Evolutionary conservation across 352 stramenopile genomes (phyloP).

Genomic region (Globisporangium apiculatum): DNA sequence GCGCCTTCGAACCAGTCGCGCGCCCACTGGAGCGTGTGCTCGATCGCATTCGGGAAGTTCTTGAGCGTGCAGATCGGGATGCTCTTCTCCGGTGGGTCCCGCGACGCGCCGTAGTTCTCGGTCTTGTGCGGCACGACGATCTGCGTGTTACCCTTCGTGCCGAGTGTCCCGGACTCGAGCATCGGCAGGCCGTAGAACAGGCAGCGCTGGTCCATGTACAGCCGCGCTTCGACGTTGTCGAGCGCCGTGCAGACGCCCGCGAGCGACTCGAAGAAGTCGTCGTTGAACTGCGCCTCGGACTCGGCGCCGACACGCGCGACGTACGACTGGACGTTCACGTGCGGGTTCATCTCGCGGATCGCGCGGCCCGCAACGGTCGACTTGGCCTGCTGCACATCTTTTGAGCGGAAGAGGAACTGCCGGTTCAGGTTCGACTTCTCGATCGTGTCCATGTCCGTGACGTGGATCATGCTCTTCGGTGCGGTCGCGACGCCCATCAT

Average conservation of each 20-base stretch:
- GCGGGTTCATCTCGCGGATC: slow-evolving; percentile 94
- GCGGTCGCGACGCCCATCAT: slow-evolving; percentile 96
- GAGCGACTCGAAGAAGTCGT: slow-evolving; percentile 96
- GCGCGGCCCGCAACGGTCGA: slow-evolving; percentile 90
- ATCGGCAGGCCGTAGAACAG: slow-evolving; percentile 96
- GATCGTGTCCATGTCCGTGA: slow-evolving; percentile 99
- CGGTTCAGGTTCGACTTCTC: slow-evolving; percentile 98
- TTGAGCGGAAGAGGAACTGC: slow-evolving; percentile 98
- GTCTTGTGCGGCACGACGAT: slow-evolving; percentile 88
- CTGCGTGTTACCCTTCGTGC: slow-evolving; percentile 98
- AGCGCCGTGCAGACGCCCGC: slow-evolving; percentile 96
- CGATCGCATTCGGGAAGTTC: slow-evolving; percentile 99
- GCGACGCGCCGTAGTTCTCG: slow-evolving; percentile 96
- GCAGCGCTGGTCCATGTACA: slow-evolving; percentile 97
- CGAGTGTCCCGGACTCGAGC: slow-evolving; percentile 98
- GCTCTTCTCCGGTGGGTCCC: slow-evolving; percentile 98
- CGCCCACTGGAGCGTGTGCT: slow-evolving; percentile 98
- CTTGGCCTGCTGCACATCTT: slow-evolving; percentile 96
- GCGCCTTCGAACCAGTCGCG: slow-evolving; percentile 98
- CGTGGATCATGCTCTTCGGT: slow-evolving; percentile 83
- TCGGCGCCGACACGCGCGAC: slow-evolving; percentile 87
- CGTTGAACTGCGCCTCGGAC: slow-evolving; percentile 97
- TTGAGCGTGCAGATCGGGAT: slow-evolving; percentile 99
- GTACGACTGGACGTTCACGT: slow-evolving; percentile 89
- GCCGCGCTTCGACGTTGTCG: slow-evolving; percentile 97